Conservation (phyloP, 768 basidiomycete species). For the Lactarius sp. region DNA sequence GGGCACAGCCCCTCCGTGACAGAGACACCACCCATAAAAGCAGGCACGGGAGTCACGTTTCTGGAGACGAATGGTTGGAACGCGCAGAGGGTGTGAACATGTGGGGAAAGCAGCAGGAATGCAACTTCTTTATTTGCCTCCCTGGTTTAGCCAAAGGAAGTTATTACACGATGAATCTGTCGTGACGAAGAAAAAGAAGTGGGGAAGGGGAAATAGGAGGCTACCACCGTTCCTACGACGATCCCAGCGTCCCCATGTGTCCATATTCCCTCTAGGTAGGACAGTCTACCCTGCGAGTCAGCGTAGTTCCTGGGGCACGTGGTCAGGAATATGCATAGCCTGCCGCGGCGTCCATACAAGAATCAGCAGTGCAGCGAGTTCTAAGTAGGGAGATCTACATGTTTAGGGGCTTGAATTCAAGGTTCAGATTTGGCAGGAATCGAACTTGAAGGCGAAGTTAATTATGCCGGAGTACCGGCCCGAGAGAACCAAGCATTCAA, state of each 20-base stretch:
- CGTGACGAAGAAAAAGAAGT: not conserved
- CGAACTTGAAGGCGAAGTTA: no score
- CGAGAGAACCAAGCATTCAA: not conserved
- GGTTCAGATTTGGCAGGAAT: not conserved
- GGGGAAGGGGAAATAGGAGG: conserved; percentile 3
- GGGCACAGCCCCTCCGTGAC: conserved; percentile 51
- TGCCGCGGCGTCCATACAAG: conserved; percentile 57
- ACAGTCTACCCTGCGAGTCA: conserved; percentile 80
- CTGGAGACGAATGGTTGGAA: conserved; percentile 66
- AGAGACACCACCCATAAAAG: conserved; percentile 50
- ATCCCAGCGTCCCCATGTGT: conserved; percentile 57
- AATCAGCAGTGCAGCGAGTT: conserved; percentile 73
- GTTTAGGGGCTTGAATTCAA: conserved; percentile 27
- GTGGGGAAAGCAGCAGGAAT: conserved; percentile 51
- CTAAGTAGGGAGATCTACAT: no score
- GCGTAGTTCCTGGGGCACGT: conserved; percentile 71
- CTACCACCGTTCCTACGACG: conserved; percentile 55
- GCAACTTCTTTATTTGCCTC: conserved; percentile 89
- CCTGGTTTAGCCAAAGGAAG: conserved; percentile 40
- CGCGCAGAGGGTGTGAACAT: conserved; percentile 52
- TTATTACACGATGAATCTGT: no score
- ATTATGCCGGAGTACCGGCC: not conserved
- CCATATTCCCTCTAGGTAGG: conserved; percentile 67
- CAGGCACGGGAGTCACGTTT: conserved; percentile 65
- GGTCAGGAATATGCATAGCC: conserved; percentile 58